Conservation (phyloP, 495 filamentous ascomycete species). For the Penicillium robsamsonii region DNA sequence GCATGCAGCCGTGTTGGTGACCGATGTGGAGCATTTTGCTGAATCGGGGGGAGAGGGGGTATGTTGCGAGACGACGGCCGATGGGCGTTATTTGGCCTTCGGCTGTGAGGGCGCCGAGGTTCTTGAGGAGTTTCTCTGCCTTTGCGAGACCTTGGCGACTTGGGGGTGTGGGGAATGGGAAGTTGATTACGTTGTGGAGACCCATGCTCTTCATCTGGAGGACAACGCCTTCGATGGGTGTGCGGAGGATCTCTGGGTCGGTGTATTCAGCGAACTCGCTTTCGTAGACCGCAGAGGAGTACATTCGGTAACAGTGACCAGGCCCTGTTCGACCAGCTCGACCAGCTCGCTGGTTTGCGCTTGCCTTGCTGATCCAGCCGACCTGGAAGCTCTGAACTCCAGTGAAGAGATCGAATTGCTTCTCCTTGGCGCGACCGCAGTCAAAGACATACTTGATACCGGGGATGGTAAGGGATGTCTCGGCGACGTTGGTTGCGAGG, state of each 20-base stretch:
- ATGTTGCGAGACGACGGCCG: conserved; percentile 78
- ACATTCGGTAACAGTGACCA: conserved; percentile 91
- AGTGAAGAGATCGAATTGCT: conserved; percentile 75
- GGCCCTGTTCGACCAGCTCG: conserved; percentile 94
- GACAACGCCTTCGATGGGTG: conserved; percentile 89
- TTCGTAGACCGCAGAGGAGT: conserved; percentile 93
- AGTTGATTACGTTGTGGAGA: conserved; percentile 84
- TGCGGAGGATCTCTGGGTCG: conserved; percentile 84
- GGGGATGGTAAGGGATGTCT: conserved; percentile 95
- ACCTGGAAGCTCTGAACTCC: conserved; percentile 96
- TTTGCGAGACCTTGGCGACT: conserved; percentile 74
- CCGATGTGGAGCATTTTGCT: conserved; percentile 87
- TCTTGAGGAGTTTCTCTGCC: conserved; percentile 80
- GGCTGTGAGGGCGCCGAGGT: conserved; percentile 64
- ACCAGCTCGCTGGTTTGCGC: conserved; percentile 87
- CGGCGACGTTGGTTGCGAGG: conserved; percentile 93
- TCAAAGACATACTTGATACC: conserved; percentile 97
- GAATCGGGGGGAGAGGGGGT: conserved; percentile 87
- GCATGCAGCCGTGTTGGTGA: conserved; percentile 75
- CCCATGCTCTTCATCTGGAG: conserved; percentile 96
- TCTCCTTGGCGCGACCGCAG: conserved; percentile 86
- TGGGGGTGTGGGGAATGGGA: conserved; percentile 96
- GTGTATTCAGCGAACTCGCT: conserved; percentile 83
- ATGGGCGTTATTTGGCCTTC: conserved; percentile 72
- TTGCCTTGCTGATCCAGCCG: conserved; percentile 96